Evolutionary conservation across 768 basidiomycete genomes (phyloP), one percentile per base, ranked within the genome.

Genomic region (Hygrocybe coccinea): DNA sequence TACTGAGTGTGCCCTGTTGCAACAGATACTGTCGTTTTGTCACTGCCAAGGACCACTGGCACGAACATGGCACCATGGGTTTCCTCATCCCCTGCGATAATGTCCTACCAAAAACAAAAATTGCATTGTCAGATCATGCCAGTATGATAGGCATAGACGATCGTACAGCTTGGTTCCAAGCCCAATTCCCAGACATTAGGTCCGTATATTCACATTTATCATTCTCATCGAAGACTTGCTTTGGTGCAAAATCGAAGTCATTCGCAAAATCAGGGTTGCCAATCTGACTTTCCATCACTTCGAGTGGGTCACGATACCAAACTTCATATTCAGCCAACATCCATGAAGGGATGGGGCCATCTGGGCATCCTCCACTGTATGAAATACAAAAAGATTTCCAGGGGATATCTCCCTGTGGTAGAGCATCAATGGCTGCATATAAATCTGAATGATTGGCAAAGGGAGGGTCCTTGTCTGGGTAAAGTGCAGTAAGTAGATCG

Each of bases 151-250:
- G 5, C 17, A 55, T 47, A 47, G 17, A 47, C 38, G 29, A 35
- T 50, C 61, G 6, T 58, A 74, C 73, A 4, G 71, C 68, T 58
- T 75, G 62, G 12, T 59, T 59, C 62, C 64, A 69, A 2, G 67
- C 63, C 71, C 71, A 74, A 54, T 71, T 54, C 5, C 65, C 73
- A 1, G 72, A 74, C 71, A 76, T 73, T n/a, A 79, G 59, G 60
- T 77, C 64, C 2, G 36, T 44, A 51, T 61, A 74, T 8, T 60
- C 62, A 0, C 69, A 56, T 19, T 66, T 62, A 0, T 65, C 69
- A 11, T 64, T 48, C 0, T 54, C 46, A 17, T 68, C 66, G 33
- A 60, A 59, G 5, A 67, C 63, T 11, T 62, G 56, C 43, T 69
- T 68, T 0, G 74, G 71, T 3, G 62, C 59, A 46, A 60, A 64